Evolutionary conservation across 2,329 filamentous ascomycete species (phyloP), one percentile per base, ranked within the genome.

Genomic region (Pleomassaria siparia): DNA sequence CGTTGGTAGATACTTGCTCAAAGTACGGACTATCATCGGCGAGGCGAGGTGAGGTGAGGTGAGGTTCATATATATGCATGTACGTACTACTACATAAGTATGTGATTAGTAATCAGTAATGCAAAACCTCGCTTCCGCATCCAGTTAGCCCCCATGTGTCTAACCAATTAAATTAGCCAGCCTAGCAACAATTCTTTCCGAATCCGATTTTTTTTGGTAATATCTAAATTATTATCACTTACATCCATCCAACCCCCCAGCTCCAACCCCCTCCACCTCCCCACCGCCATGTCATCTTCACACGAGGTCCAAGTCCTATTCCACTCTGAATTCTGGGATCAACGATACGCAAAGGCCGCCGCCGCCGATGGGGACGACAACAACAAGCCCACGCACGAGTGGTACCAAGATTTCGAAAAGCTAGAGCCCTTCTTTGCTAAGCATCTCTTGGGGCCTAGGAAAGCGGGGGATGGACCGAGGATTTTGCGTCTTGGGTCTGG

Each of bases 401-500:
- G 80, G 80, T 78, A 80, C 51, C 73, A 76, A 15, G 69, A 70
- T 2, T 83, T 77, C 51, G 48, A 59, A 1, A 72, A 76, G 6
- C 67, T 84, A 1, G 67, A 76, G 48, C 67, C 72, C 0, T 82
- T 81, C 50, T 72, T 83, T 33, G 50, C 64, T 20, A 61, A 55
- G 12, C 67, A 75, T 52, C 65, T 82, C 15, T 77, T 79, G 44
- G 43, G 62, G 6, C 48, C 58, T 1, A 56, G 59, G 13, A 50
- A 50, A 9, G 50, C 71, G 0, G 0, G 58, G 64, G n/a, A 56
- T 49, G 15, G 25, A 28, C 76, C 76, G 0, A 49, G 62, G 10
- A 75, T 84, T n/a, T 56, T 84, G 12, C 80, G 84, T 62, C 66
- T 84, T 4, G 81, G 80, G 0, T 81, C 75, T 8, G 81, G 81